These are phyloP conservation scores for Priceomyces melissophilus DNA, from an alignment of 805 yeast genomes.

Conservation along the genomic window DNA sequence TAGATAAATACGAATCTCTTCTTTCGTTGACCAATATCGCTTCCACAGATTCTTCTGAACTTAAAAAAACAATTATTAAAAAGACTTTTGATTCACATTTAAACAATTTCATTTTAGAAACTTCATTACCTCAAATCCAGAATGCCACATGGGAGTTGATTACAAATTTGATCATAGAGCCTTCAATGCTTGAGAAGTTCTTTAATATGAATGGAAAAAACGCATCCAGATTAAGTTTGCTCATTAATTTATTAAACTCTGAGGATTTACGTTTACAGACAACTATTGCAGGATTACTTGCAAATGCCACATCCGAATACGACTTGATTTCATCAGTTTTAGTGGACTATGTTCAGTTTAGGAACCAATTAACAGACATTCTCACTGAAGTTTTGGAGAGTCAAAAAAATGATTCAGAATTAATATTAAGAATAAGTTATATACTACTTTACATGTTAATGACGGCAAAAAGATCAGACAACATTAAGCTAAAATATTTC, in stretches of 20 bases:
- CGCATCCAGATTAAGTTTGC: constrained; percentile 23
- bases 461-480: constrained; percentile 8
- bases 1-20: constrained; percentile 54
- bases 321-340: constrained; percentile 31
- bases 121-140: constrained; percentile 44
- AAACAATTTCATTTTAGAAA: constrained; percentile 38
- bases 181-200: constrained; percentile 47
- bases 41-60: constrained; percentile 39
- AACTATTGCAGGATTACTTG: constrained; percentile 34
- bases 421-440: constrained; percentile 26
- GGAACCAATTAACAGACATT: constrained; percentile 15
- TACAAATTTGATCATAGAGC: constrained; percentile 51
- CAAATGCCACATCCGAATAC: constrained; percentile 38
- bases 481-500: background rate
- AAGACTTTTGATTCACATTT: constrained; percentile 48
- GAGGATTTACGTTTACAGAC: constrained; percentile 25
- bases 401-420: constrained; percentile 22
- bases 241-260: constrained; percentile 34
- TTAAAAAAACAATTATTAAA: constrained; percentile 34
- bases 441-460: constrained; percentile 19
- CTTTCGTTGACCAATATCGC: constrained; percentile 69
- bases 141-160: constrained; percentile 61
- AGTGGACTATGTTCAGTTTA: constrained; percentile 11
- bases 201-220: constrained; percentile 48
- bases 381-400: constrained; percentile 18